Conservation (phyloP, 2,329 filamentous ascomycete genomes). For the Proliferodiscus dingleyae region DNA sequence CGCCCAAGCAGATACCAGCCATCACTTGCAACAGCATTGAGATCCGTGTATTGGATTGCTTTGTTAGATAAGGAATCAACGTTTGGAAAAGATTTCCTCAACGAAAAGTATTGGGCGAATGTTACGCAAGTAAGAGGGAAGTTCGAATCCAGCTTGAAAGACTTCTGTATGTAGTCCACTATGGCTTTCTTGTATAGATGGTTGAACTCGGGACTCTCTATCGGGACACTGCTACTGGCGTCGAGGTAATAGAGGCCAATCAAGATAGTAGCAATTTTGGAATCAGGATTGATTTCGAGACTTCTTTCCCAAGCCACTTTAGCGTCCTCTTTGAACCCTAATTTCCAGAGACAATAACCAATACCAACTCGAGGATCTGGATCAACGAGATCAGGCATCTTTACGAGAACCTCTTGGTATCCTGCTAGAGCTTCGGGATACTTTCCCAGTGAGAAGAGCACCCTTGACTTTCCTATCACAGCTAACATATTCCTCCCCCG, state of each 20-base stretch:
- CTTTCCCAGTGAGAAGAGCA: conserved; percentile 79
- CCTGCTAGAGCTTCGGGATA: conserved; percentile 75
- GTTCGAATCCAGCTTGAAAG: conserved; percentile 89
- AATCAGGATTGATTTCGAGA: conserved; percentile 73
- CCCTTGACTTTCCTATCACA: conserved; percentile 80
- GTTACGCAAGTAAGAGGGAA: conserved; percentile 85
- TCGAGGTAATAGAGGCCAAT: conserved; percentile 88
- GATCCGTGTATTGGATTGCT: conserved; percentile 91
- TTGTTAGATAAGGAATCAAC: conserved; percentile 85
- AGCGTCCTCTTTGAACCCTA: conserved; percentile 91
- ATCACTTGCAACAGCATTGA: conserved; percentile 93
- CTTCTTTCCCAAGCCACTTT: conserved; percentile 85
- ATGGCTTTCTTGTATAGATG: conserved; percentile 87
- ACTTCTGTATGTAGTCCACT: conserved; percentile 87
- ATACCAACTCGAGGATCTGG: conserved; percentile 95
- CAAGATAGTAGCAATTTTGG: conserved; percentile 85
- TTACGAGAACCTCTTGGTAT: conserved; percentile 83
- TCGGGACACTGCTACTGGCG: conserved; percentile 74
- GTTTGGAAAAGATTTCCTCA: conserved; percentile 72
- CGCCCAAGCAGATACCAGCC: conserved; percentile 93
- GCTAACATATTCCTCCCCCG: conserved; percentile 88
- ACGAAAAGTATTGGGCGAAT: conserved; percentile 85
- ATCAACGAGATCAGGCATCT: conserved; percentile 82
- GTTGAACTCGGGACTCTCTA: conserved; percentile 79
- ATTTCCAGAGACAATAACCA: conserved; percentile 94